Evolutionary conservation across 208 protist genomes (phyloP).

Genomic region (Trypanosoma avium): DNA sequence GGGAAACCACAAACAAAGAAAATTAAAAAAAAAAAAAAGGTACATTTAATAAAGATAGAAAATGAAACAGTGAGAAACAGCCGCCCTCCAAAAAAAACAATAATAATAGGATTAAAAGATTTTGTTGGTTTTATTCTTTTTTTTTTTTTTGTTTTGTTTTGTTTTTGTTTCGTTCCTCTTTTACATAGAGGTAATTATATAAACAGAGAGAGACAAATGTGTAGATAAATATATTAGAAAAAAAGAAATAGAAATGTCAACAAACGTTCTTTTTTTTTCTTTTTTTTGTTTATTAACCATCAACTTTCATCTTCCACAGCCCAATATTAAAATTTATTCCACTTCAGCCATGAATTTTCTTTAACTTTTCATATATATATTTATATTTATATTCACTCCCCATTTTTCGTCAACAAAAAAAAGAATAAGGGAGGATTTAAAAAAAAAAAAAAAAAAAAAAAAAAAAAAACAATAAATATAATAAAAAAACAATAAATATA

Average conservation of each 20-base stretch:
- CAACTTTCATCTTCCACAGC: not conserved
- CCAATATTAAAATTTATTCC: not conserved
- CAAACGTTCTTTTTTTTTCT: not conserved
- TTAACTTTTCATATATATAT: no score
- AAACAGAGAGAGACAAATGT: no score
- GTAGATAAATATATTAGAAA: conserved; percentile 24
- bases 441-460: not conserved
- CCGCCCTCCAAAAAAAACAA: no score
- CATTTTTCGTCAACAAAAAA: not conserved
- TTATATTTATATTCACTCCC: not conserved
- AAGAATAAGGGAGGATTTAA: not conserved
- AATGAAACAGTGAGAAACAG: no score
- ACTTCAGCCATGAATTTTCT: not conserved
- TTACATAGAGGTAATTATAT: no score
- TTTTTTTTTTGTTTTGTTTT: no score
- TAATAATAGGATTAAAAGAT: no score
- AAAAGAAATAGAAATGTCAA: conserved; percentile 14
- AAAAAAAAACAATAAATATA: not conserved
- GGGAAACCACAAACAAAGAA: no score
- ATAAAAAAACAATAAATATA: not conserved
- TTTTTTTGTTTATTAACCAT: not conserved
- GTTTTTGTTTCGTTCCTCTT: no score
- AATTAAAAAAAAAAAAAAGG: no score
- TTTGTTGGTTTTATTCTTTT: no score
- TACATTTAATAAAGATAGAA: no score